These are phyloP conservation scores for Truncatella angustata DNA, from an alignment of 2,329 filamentous ascomycete species.

Conservation along the genomic window DNA sequence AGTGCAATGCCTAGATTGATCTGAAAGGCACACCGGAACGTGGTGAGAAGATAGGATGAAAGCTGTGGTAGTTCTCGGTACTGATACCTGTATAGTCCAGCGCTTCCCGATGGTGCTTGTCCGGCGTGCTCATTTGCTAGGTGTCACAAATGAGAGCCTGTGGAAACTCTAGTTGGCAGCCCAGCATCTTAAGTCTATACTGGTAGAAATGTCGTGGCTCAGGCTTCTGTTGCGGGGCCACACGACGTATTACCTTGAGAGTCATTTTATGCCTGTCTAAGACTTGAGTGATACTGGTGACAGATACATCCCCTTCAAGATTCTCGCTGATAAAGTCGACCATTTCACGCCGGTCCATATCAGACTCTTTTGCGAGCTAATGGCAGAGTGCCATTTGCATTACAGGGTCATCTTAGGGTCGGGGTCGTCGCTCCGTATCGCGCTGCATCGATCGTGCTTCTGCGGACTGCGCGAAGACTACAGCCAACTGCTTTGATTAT, in stretches of 20 bases:
- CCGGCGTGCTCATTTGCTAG: too few species aligned
- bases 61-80: too few species aligned
- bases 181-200: slow-evolving; percentile 10
- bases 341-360: slow-evolving; percentile 3
- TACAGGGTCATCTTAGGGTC: slow-evolving; percentile 3
- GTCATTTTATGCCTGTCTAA: slow-evolving; percentile 4
- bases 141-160: too few species aligned
- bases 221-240: slow-evolving; percentile 8
- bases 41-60: too few species aligned
- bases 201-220: slow-evolving; percentile 11
- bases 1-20: too few species aligned
- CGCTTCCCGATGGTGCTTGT: too few species aligned
- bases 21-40: too few species aligned
- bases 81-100: too few species aligned
- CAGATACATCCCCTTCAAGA: slow-evolving; percentile 8
- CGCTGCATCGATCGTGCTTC: slow-evolving; percentile 1
- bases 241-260: slow-evolving; percentile 9
- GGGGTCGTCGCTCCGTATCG: slow-evolving; percentile 5
- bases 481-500: too few species aligned
- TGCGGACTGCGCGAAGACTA: too few species aligned
- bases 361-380: slow-evolving; percentile 4
- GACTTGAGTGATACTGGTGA: slow-evolving; percentile 7
- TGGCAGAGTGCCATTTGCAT: not conserved
- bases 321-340: slow-evolving; percentile 4
- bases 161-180: slow-evolving; percentile 6